Evolutionary conservation across 805 yeast species (phyloP).

Genomic region (Teunomyces atbi): DNA sequence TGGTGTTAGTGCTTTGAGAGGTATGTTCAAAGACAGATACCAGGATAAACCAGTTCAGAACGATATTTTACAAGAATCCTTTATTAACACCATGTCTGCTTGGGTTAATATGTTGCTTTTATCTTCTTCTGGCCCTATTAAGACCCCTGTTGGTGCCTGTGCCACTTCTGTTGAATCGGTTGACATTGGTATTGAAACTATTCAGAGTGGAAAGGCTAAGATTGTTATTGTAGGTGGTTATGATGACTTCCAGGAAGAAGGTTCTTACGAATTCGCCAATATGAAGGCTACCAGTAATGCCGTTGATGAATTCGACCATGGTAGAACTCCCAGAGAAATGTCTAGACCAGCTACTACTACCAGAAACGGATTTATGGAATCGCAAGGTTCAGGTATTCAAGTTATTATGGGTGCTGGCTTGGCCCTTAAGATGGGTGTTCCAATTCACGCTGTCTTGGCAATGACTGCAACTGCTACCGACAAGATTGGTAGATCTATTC

Average conservation of each 20-base stretch:
- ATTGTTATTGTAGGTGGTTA: conserved; percentile 97
- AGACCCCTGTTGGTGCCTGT: conserved; percentile 99
- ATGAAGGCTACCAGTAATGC: conserved; percentile 98
- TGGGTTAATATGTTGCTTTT: conserved; percentile 98
- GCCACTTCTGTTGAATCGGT: conserved; percentile 98
- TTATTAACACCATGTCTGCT: conserved; percentile 98
- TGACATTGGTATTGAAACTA: conserved; percentile 93
- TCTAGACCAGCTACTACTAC: conserved; percentile 97
- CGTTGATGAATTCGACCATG: conserved; percentile 82
- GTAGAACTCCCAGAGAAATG: conserved; percentile 98
- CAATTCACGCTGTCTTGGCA: conserved; percentile 93
- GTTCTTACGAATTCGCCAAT: conserved; percentile 95
- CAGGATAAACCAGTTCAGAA: conserved; percentile 93
- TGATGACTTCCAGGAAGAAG: conserved; percentile 99
- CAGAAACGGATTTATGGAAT: conserved; percentile 98
- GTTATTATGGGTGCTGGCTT: conserved; percentile 92
- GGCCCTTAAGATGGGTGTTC: conserved; percentile 98
- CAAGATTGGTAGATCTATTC: conserved; percentile 97
- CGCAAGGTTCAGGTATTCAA: conserved; percentile 99
- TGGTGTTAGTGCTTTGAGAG: conserved; percentile 95
- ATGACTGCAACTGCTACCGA: conserved; percentile 96
- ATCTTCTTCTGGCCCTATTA: conserved; percentile 97
- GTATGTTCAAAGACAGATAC: conserved; percentile 96
- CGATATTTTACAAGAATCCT: conserved; percentile 96
- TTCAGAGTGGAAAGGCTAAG: conserved; percentile 91